Evolutionary conservation across 2,329 filamentous ascomycete genomes (phyloP).

Genomic region (Aschersonia sp.): DNA sequence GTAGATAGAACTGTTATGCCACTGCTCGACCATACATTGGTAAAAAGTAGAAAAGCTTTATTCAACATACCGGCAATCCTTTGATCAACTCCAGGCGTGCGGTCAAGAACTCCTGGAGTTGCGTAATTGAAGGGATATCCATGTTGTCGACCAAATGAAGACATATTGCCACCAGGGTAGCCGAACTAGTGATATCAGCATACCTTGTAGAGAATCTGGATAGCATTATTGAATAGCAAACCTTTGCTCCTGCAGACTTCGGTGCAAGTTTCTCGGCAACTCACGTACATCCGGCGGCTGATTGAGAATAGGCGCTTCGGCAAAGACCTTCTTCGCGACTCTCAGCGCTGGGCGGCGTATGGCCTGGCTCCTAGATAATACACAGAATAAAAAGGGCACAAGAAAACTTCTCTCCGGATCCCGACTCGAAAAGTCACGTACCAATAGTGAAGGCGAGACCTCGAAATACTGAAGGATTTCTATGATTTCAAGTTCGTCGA

Average conservation of each 20-base stretch:
- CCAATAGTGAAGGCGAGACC: slow-evolving; percentile 25
- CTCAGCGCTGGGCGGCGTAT: slow-evolving; percentile 32
- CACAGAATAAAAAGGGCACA: slow-evolving; percentile 36
- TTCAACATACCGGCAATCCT: slow-evolving; percentile 28
- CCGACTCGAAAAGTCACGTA: slow-evolving; percentile 15
- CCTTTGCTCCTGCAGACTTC: slow-evolving; percentile 39
- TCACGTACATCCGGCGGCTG: slow-evolving; percentile 12
- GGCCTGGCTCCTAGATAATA: slow-evolving; percentile 35
- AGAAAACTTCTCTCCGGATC: slow-evolving; percentile 20
- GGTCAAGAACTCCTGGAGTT: slow-evolving; percentile 41
- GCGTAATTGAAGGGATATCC: slow-evolving; percentile 26
- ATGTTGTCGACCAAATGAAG: slow-evolving; percentile 11
- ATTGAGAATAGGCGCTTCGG: slow-evolving; percentile 12
- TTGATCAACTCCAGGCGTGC: slow-evolving; percentile 38
- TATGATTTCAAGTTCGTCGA: slow-evolving; percentile 21
- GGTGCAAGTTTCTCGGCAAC: slow-evolving; percentile 13
- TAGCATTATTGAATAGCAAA: slow-evolving; percentile 12
- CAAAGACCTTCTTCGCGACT: slow-evolving; percentile 34
- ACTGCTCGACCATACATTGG: neutral
- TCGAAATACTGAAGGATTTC: slow-evolving; percentile 36
- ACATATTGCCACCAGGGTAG: neutral
- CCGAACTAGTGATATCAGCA: too few relatives aligned
- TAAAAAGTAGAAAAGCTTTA: neutral
- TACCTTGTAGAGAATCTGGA: neutral
- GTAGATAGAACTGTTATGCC: slow-evolving; percentile 3